A percentile compares a stretch with the other conserved stretches of the same genome.
Conservation (phyloP, 768 basidiomycete genomes). For the Lactarius akahatsu region DNA sequence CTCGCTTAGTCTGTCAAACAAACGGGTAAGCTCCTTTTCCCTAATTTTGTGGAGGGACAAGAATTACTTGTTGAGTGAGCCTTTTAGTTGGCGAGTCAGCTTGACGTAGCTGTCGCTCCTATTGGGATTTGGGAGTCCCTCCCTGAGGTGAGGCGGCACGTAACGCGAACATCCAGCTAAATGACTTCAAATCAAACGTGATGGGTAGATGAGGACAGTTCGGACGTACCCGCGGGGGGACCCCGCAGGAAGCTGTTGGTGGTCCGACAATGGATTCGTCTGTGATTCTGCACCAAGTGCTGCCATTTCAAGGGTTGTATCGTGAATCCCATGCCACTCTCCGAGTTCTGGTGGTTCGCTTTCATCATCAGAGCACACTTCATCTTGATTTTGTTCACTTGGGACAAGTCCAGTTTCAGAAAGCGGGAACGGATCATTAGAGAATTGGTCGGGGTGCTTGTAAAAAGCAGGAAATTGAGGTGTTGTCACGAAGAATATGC, state of each 20-base stretch:
- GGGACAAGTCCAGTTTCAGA: conserved; percentile 32
- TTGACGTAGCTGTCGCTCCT: conserved; percentile 47
- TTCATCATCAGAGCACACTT: conserved; percentile 30
- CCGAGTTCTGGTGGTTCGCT: conserved; percentile 33
- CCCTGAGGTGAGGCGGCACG: conserved; percentile 79
- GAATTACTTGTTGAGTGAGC: conserved; percentile 77
- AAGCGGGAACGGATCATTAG: conserved; percentile 26
- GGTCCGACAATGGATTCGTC: conserved; percentile 8
- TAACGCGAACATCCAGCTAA: conserved; percentile 50
- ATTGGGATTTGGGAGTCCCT: conserved; percentile 42
- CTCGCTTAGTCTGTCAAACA: conserved; percentile 73
- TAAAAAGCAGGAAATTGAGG: background rate
- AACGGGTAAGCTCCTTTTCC: conserved; percentile 4
- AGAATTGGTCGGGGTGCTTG: background rate
- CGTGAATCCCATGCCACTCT: conserved; percentile 43
- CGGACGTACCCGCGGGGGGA: background rate
- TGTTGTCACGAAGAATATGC: background rate
- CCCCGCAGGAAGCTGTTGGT: conserved; percentile 13
- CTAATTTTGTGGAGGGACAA: background rate
- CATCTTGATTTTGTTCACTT: conserved; percentile 33
- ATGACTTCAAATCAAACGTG: conserved; percentile 1
- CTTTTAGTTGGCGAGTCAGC: conserved; percentile 77
- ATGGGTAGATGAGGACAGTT: background rate
- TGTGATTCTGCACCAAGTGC: conserved; percentile 13
- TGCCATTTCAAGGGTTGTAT: conserved; percentile 34